Base-by-base conservation (phyloP, 139 green algal species). In the Closterium sp. region DNA sequence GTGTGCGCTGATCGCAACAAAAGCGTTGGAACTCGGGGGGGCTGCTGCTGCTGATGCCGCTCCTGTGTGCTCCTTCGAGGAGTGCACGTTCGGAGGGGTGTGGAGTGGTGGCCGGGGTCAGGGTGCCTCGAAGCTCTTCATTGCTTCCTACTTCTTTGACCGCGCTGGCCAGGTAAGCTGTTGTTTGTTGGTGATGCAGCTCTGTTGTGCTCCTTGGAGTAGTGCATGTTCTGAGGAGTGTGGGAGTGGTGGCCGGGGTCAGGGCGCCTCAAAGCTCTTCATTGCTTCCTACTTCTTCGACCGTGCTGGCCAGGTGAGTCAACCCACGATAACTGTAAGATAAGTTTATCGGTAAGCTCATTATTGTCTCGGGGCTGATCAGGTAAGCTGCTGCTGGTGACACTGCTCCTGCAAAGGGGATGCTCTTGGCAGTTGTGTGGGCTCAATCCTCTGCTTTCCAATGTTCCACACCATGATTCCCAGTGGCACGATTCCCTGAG, bases 131-230 rank as follows among this genome's bases (percentile, higher is more conserved):
- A 90, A 95, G 10, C 97, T 99, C 92, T 99, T 98, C 87, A 94
- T 99, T n/a, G 98, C 96, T 62, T 98, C 97, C 29, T 99, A 99
- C 95, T 98, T 99, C 94, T 99, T 97, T 96, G 98, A 99, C 96
- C 90, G 96, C 4, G 97, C 95, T 38, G 88, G 92, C 3, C 95
- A 97, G 42, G 87, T 90, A 21, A 45, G 85, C 34, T 42, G 34
- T 6, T 42, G 34, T 10, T 6, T 42, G 34, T 10, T 70, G 50
- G 50, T 70, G 50, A 21, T 0, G 50, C 50, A 21, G 50, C 50
- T 70, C 50, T 10, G 13, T 19, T 10, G 10, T 97, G 96, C 91
- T 93, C 92, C 3, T 88, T 90, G 84, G 70, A 92, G 3, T 91
- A 98, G 91, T 99, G 98, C 95, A 97, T 96, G 3, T 99, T 99